phyloP scores from a whole-genome alignment of 371 early-diverging fungal genomes.

The Funneliformis caledonium region DNA sequence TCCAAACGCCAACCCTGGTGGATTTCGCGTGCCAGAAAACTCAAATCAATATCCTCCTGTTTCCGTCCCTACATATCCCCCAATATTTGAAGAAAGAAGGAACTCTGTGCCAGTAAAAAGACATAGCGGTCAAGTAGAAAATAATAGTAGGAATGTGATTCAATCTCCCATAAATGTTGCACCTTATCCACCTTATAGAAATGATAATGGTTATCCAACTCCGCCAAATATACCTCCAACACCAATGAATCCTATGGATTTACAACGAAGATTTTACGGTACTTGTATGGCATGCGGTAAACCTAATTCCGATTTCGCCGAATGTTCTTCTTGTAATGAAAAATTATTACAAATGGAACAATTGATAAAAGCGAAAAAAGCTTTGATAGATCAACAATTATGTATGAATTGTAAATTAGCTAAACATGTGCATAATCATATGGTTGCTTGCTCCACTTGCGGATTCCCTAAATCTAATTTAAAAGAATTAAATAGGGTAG shows the following conservation, averaged over 20 bases:
- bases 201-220: too few species aligned
- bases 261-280: neutral
- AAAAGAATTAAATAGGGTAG: neutral
- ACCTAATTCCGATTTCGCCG: neutral
- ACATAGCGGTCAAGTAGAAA: too few species aligned
- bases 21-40: too few species aligned
- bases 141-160: too few species aligned
- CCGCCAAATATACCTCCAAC: too few species aligned
- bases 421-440: neutral
- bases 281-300: neutral
- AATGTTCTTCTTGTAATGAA: neutral
- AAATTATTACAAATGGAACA: neutral
- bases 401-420: neutral
- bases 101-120: too few species aligned
- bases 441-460: neutral
- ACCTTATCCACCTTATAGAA: too few species aligned
- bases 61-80: too few species aligned
- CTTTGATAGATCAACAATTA: neutral
- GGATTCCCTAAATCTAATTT: constrained; percentile 38
- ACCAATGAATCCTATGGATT: neutral
- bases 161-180: too few species aligned
- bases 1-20: too few species aligned
- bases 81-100: too few species aligned
- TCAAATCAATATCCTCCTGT: too few species aligned
- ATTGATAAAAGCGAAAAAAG: neutral